Base-by-base conservation (phyloP, 148 eudicot genomes). In the Beta vulgaris region DNA sequence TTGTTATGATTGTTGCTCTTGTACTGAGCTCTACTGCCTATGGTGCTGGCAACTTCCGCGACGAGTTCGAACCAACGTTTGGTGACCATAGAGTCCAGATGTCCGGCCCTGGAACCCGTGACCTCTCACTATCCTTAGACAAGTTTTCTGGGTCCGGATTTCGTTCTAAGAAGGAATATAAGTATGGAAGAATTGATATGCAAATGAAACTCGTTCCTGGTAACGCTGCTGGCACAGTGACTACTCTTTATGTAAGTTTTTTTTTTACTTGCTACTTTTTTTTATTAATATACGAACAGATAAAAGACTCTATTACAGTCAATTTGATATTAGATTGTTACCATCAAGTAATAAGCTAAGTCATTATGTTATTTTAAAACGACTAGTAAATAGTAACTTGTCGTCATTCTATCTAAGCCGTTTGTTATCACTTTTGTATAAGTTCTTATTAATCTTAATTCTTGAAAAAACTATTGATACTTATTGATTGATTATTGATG, bases 161-260 rank as follows among this genome's bases (percentile, higher is more conserved):
- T 8, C 46, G 59, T 0, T 87, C 87, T 5, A 87, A 83, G 72
- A 78, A 69, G 7, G 86, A 84, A 29, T 87, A 85, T 53, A 63
- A 84, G 72, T 85, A 73, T 53, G 90, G 87, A 12, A 76, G 87
- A 69, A 43, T 87, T 34, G 90, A 87, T 66, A 84, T 85, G 86
- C 82, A 77, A 16, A 82, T 85, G 68, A 87, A 87, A 53, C 78
- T 87, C 5, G 83, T 87, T 28, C 57, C 84, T 25, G 86, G 84
- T 68, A 73, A 87, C 76, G 84, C 90, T 66, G 77, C 90, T 43
- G 90, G 90, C 70, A 84, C 87, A 3, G 90, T 87, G 5, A 87
- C 87, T 1, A 80, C 89, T 7, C 77, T 77, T n/a, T 86, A 86
- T 66, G 88, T 86, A 80, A 72, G 83, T 81, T 0, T 0, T 7